Conservation (phyloP, 768 basidiomycete species). For the Solioccasus polychromus region DNA sequence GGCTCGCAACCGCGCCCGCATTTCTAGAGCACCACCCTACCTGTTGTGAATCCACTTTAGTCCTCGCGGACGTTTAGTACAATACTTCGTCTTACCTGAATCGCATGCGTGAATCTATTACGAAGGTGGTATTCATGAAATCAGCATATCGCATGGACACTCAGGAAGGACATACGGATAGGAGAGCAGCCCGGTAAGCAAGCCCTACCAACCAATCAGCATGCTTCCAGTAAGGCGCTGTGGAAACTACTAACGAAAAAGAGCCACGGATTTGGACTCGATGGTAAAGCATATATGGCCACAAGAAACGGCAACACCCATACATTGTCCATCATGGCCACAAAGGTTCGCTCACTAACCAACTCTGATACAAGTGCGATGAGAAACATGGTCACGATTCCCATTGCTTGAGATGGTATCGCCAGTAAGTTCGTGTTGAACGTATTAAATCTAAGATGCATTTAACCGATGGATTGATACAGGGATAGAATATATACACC, state of each 20-base stretch:
- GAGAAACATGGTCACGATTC: conserved; percentile 50
- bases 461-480: neutral
- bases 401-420: conserved; percentile 52
- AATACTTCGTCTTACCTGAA: conserved; percentile 32
- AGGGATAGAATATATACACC: neutral
- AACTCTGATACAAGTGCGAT: conserved; percentile 51
- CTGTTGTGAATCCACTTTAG: conserved; percentile 9
- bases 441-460: conserved; percentile 47
- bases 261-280: conserved; percentile 48
- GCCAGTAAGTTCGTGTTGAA: conserved; percentile 60
- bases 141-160: neutral
- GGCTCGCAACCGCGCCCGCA: conserved; percentile 54
- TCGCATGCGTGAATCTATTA: conserved; percentile 44
- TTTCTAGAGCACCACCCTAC: conserved; percentile 63
- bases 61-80: neutral
- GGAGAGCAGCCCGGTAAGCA: conserved; percentile 44
- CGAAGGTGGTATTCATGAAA: neutral
- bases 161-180: conserved; percentile 37
- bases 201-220: conserved; percentile 27
- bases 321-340: conserved; percentile 51
- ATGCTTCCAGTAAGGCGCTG: neutral
- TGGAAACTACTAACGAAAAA: conserved; percentile 44
- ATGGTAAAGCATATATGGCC: conserved; percentile 48
- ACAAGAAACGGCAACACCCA: conserved; percentile 65
- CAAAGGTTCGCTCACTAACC: conserved; percentile 51